Evolutionary conservation across 257 asterid genomes (phyloP).

Genomic region (Solanum etuberosum): DNA sequence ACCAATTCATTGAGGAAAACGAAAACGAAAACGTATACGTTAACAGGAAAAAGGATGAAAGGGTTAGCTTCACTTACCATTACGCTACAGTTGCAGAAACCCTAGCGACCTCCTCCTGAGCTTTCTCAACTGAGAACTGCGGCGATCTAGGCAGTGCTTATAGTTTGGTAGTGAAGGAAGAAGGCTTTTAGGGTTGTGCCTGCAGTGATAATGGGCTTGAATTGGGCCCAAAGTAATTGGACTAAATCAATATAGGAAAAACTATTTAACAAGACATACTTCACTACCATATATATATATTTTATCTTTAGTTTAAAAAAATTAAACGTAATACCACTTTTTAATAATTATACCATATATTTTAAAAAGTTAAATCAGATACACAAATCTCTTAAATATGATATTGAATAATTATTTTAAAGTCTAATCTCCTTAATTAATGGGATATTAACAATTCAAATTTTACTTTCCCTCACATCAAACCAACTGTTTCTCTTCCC

Average conservation of each 20-base stretch:
- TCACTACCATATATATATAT: too few relatives aligned
- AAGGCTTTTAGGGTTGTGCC: slow-evolving; percentile 27
- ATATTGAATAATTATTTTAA: too few relatives aligned
- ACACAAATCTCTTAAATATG: too few relatives aligned
- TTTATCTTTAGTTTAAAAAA: too few relatives aligned
- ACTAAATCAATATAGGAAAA: background rate
- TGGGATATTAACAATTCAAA: too few relatives aligned
- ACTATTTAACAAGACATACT: too few relatives aligned
- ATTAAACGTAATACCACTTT: too few relatives aligned
- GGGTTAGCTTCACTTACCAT: slow-evolving; percentile 13
- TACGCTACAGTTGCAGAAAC: slow-evolving; percentile 14
- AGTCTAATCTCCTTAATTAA: too few relatives aligned
- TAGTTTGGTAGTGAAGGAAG: background rate
- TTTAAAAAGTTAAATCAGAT: too few relatives aligned
- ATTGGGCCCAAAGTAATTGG: background rate
- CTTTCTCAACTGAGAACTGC: background rate
- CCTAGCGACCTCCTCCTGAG: slow-evolving; percentile 6
- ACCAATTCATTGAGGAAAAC: background rate
- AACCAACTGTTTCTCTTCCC: too few relatives aligned
- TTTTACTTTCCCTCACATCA: too few relatives aligned
- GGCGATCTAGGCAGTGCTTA: slow-evolving; percentile 10
- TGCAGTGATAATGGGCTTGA: background rate
- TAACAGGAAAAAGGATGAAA: background rate
- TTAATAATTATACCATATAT: too few relatives aligned
- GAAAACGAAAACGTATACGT: background rate